Conservation (phyloP, 2,329 filamentous ascomycete genomes). For the Dothiorella sarmentorum region DNA sequence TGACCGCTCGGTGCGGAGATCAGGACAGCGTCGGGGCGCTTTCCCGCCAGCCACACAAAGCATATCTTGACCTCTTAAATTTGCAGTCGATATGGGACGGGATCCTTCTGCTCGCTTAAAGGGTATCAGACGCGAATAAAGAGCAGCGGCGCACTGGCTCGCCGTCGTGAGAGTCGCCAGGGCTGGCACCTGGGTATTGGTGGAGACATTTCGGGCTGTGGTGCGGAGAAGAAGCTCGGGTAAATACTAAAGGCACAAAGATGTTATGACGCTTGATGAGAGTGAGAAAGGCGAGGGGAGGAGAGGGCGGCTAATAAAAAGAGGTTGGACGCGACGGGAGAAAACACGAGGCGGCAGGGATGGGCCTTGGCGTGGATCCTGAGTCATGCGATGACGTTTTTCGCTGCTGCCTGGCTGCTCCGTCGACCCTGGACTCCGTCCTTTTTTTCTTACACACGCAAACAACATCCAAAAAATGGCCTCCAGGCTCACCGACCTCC, state of each 20-base stretch:
- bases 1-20: not conserved
- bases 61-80: slow-evolving; percentile 10
- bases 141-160: not conserved
- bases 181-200: too few relatives aligned
- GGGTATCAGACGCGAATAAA: not conserved
- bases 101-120: not conserved
- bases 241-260: not conserved
- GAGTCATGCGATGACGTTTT: slow-evolving; percentile 7
- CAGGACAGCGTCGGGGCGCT: not conserved
- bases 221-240: not conserved
- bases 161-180: not conserved
- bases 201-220: not conserved
- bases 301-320: not conserved
- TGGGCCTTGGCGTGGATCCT: not conserved
- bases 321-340: not conserved
- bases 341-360: not conserved
- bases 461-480: not conserved
- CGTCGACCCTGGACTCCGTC: not conserved
- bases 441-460: too few relatives aligned
- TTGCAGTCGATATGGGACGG: not conserved
- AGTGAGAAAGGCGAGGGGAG: not conserved
- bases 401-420: not conserved
- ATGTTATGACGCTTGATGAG: too few relatives aligned
- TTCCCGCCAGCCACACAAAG: slow-evolving; percentile 8
- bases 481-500: slow-evolving; percentile 24